Evolutionary conservation across 805 yeast genomes (phyloP).

Genomic region (Isabelozyma rhagii): DNA sequence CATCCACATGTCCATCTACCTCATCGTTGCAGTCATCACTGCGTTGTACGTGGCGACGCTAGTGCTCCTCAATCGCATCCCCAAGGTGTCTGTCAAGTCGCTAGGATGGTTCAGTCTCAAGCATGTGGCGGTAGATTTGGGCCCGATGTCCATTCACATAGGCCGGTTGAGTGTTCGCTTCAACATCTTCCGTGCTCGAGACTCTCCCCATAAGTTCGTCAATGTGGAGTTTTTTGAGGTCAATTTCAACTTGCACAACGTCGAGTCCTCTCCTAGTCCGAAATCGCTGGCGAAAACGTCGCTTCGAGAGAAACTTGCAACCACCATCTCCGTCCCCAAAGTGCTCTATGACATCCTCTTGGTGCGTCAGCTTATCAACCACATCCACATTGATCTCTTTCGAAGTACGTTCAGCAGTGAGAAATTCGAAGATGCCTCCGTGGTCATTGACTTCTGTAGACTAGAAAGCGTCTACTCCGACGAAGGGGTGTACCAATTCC

Average conservation of each 20-base stretch:
- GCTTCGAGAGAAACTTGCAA: neutral
- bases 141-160: constrained; percentile 11
- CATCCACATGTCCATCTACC: neutral
- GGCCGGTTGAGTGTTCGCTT: constrained; percentile 16
- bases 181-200: constrained; percentile 16
- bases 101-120: constrained; percentile 29
- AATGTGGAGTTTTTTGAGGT: constrained; percentile 23
- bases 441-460: constrained; percentile 20
- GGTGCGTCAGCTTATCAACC: constrained; percentile 17
- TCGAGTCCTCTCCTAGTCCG: neutral
- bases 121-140: constrained; percentile 18
- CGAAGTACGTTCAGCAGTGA: constrained; percentile 9
- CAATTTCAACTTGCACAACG: neutral
- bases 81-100: constrained; percentile 22
- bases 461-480: constrained; percentile 13
- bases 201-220: constrained; percentile 24
- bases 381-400: constrained; percentile 20
- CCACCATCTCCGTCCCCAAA: constrained; percentile 11
- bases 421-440: constrained; percentile 7
- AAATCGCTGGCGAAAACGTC: neutral
- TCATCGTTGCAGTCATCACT: constrained; percentile 2
- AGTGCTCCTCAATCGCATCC: constrained; percentile 19
- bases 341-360: constrained; percentile 15
- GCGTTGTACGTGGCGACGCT: constrained; percentile 14
- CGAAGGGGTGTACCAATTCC: constrained; percentile 12